Evolutionary conservation across 441 rosid genomes (phyloP).

Genomic region (Erysimum pusillum): DNA sequence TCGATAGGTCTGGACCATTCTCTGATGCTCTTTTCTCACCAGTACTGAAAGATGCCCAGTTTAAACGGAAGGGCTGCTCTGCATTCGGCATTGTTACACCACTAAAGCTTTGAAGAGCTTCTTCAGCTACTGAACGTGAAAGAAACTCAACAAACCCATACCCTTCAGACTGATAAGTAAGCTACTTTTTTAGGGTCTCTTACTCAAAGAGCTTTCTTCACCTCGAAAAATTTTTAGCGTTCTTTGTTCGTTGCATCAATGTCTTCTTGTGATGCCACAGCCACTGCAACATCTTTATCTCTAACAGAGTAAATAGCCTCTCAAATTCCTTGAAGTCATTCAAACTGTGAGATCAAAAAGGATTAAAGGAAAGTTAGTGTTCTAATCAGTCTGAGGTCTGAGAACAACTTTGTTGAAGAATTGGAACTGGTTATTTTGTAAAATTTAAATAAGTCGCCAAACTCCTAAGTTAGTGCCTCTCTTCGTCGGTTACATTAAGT

Average conservation of each 20-base stretch:
- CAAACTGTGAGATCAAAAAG: constrained; percentile 52
- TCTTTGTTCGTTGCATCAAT: constrained; percentile 77
- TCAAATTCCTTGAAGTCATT: constrained; percentile 88
- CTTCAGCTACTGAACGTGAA: no score
- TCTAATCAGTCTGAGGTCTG: neutral
- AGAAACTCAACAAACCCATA: no score
- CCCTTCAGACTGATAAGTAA: no score
- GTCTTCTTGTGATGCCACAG: constrained; percentile 83
- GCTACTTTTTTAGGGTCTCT: neutral
- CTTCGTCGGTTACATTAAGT: constrained; percentile 85
- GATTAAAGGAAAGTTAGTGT: neutral
- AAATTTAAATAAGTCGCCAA: neutral
- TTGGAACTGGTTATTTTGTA: neutral
- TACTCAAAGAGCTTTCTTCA: constrained; percentile 74
- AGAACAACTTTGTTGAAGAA: neutral
- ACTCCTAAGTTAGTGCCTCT: constrained; percentile 51
- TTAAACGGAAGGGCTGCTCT: no score
- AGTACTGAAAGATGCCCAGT: no score
- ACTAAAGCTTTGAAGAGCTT: no score
- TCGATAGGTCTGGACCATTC: no score
- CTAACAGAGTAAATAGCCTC: constrained; percentile 70
- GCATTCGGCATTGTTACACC: no score
- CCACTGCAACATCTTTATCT: constrained; percentile 76
- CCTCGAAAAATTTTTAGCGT: constrained; percentile 64
- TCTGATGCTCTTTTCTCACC: no score